phyloP scores from a whole-genome alignment of 352 stramenopile species.

The Phytophthora pisi region DNA sequence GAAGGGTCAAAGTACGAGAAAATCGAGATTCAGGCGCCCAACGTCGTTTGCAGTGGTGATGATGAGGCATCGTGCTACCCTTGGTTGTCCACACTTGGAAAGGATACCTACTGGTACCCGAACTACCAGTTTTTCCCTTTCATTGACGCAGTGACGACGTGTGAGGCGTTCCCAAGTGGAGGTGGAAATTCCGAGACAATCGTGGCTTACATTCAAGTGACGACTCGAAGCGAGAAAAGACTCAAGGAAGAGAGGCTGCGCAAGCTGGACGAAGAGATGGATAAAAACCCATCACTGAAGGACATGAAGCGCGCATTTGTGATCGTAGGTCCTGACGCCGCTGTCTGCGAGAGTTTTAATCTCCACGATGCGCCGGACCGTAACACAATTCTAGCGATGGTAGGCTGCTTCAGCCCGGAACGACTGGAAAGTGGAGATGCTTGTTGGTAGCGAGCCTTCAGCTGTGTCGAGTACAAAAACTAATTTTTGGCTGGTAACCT shows the following conservation, averaged over 20 bases:
- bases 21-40: slow-evolving; percentile 16
- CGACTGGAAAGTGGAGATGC: not conserved
- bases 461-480: no score
- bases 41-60: slow-evolving; percentile 12
- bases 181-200: slow-evolving; percentile 17
- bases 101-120: slow-evolving; percentile 24
- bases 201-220: slow-evolving; percentile 22
- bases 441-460: no score
- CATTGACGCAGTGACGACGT: slow-evolving; percentile 25
- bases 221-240: slow-evolving; percentile 12
- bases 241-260: slow-evolving; percentile 13
- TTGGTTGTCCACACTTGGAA: slow-evolving; percentile 10
- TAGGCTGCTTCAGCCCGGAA: slow-evolving; percentile 18
- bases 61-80: slow-evolving; percentile 12
- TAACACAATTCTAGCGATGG: slow-evolving; percentile 15
- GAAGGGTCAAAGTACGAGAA: slow-evolving; percentile 20
- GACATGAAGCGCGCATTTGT: slow-evolving; percentile 18
- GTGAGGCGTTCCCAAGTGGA: slow-evolving; percentile 11
- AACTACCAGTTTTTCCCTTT: slow-evolving; percentile 27
- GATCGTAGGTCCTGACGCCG: slow-evolving; percentile 14
- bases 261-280: slow-evolving; percentile 21
- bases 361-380: slow-evolving; percentile 14
- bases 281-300: slow-evolving; percentile 16
- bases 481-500: no score
- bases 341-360: slow-evolving; percentile 23